A percentile compares a stretch with the other conserved stretches of the same genome.
phyloP scores from a whole-genome alignment of 495 filamentous ascomycete species.

The Paragyromitra xinjiangensis region DNA sequence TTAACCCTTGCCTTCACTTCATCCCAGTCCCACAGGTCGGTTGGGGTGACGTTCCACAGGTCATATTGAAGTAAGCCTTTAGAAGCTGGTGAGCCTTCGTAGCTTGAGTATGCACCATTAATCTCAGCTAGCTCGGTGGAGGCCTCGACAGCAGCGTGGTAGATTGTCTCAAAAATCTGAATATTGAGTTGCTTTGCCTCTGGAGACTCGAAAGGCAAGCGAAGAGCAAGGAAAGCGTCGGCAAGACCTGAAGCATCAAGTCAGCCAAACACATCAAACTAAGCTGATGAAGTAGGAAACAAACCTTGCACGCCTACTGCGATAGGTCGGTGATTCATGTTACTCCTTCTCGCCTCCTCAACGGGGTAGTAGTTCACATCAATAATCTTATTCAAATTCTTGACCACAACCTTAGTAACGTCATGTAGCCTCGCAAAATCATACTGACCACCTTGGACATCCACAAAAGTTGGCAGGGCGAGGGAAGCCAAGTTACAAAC shows the following conservation, averaged over 20 bases:
- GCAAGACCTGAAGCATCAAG: conserved; percentile 66
- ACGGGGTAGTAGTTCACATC: conserved; percentile 98
- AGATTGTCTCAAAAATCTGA: conserved; percentile 99
- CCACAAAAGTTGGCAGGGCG: conserved; percentile 87
- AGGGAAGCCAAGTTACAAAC: conserved; percentile 98
- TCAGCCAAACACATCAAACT: conserved; percentile 16
- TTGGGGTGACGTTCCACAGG: conserved; percentile 96
- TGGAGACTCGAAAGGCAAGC: conserved; percentile 93
- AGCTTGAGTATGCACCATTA: conserved; percentile 84
- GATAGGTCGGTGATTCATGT: conserved; percentile 93
- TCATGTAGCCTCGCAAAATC: conserved; percentile 97
- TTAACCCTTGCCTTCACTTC: conserved; percentile 88
- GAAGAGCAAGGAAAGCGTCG: conserved; percentile 97
- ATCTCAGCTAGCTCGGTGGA: conserved; percentile 86
- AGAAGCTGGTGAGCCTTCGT: conserved; percentile 91
- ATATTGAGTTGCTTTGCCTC: conserved; percentile 93
- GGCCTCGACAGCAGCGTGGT: conserved; percentile 90
- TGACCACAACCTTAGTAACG: conserved; percentile 85
- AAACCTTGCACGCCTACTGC: conserved; percentile 92
- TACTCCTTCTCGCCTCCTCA: conserved; percentile 88
- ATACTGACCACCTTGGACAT: conserved; percentile 79
- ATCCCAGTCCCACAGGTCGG: conserved; percentile 95
- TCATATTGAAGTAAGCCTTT: conserved; percentile 97
- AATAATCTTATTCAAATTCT: conserved; percentile 97
- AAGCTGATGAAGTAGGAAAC: not conserved